Base-by-base conservation (phyloP, 305 asterid species). In the Fraxinus ornus region DNA sequence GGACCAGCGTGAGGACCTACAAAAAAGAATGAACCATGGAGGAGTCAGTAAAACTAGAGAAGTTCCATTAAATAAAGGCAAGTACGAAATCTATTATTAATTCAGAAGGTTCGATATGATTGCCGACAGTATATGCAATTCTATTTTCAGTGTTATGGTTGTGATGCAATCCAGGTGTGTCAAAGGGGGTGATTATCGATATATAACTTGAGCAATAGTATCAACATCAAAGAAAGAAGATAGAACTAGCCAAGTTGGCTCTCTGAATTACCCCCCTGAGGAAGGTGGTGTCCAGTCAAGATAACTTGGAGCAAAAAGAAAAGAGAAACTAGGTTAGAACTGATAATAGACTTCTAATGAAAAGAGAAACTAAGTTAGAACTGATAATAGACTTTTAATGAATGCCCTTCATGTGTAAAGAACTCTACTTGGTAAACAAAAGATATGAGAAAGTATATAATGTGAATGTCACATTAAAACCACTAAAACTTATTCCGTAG, bases 1-100 rank as follows among this genome's bases (percentile, higher is more conserved):
- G 77, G 83, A 90, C 98, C 98, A 94, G 15, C 98, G 94, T 9
- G 99, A 94, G 55, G 88, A 91, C 97, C 99, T 96, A 86, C 90
- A 88, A 88, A 86, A 73, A 80, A 79, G 77, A 80, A 78, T 76
- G 76, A 47, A 75, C 32, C 39, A 83, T 60, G 36, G 75, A 80
- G 79, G 75, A 76, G 41, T 83, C 77, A 88, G 81, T 22, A 76
- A 9, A 73, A 44, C 2, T 75, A 68, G 28, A 76, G 60, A 68
- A 83, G 10, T 36, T 44, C 17, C 21, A 84, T 62, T 57, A 76
- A 80, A 49, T 78, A 30, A 19, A 28, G 41, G 78, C 70, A 77
- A 39, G 30, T 8, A 77, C 4, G 0, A 75, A 75, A 7, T 36
- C 10, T n/a, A 55, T 55, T 30, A 52, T 84, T 62, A 33, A 33